Evolutionary conservation across 1,139 yeast species (phyloP).

Genomic region (Diutina siamensis): DNA sequence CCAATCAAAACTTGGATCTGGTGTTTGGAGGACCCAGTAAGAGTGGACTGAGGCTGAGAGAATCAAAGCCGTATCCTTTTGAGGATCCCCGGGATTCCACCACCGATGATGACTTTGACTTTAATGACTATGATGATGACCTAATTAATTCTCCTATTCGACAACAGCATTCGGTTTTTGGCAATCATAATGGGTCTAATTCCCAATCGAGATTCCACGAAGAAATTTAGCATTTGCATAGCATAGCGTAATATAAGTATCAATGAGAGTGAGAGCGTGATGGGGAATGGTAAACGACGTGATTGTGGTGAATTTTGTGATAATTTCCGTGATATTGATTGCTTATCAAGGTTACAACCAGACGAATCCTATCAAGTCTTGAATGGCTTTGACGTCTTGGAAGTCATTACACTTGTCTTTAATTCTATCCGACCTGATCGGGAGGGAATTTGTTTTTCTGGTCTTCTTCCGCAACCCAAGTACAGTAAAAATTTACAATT

Average conservation of each 20-base stretch:
- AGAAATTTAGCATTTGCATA: constrained; percentile 12
- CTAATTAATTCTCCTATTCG: neutral
- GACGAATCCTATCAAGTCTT: too few relatives aligned
- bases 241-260: neutral
- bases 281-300: neutral
- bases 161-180: constrained; percentile 3
- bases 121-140: constrained; percentile 4
- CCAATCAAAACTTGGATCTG: constrained; percentile 33
- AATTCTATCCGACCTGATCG: too few relatives aligned
- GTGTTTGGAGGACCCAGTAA: constrained; percentile 15
- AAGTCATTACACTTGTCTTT: too few relatives aligned
- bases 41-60: neutral
- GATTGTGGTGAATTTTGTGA: too few relatives aligned
- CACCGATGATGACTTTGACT: constrained; percentile 4
- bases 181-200: constrained; percentile 7
- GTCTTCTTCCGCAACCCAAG: too few relatives aligned
- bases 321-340: too few relatives aligned
- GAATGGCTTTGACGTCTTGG: too few relatives aligned
- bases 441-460: too few relatives aligned
- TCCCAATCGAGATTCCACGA: constrained; percentile 17
- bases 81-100: constrained; percentile 12
- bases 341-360: too few relatives aligned
- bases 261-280: neutral
- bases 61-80: neutral
- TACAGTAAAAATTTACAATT: too few relatives aligned